Percentiles rank a stretch among this genome's conserved stretches.
phyloP scores from a whole-genome alignment of 768 basidiomycete species.

The Boletus vermiculosoides region DNA sequence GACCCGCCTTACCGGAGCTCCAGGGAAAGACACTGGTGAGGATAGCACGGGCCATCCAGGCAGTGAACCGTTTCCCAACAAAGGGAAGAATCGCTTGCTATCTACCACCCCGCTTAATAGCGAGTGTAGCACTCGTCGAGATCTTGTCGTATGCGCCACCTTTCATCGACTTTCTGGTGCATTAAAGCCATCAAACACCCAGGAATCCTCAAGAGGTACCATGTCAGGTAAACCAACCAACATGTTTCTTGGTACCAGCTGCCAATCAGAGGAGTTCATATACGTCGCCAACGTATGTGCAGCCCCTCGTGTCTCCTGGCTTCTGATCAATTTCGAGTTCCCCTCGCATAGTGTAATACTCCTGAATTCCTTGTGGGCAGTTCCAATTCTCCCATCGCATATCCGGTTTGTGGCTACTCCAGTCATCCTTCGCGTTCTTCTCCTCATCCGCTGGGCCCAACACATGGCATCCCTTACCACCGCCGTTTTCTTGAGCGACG shows the following conservation, averaged over 20 bases:
- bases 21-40: background rate
- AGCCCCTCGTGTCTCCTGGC: background rate
- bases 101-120: background rate
- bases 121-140: background rate
- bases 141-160: slow-evolving; percentile 12
- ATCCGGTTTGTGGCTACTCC: slow-evolving; percentile 31
- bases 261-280: slow-evolving; percentile 25
- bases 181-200: slow-evolving; percentile 5
- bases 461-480: slow-evolving; percentile 6
- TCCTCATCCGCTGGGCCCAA: slow-evolving; percentile 3
- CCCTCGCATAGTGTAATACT: slow-evolving; percentile 15
- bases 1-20: background rate
- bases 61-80: background rate
- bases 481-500: slow-evolving; percentile 12
- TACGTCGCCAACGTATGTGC: slow-evolving; percentile 27
- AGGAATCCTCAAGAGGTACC: slow-evolving; percentile 9
- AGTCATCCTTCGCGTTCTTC: slow-evolving; percentile 22
- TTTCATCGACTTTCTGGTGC: background rate
- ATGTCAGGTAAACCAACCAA: background rate
- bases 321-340: background rate
- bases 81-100: slow-evolving; percentile 25
- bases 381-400: slow-evolving; percentile 31
- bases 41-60: background rate
- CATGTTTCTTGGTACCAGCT: background rate
- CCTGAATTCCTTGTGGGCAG: slow-evolving; percentile 34